phyloP scores from a whole-genome alignment of 1,284 basidiomycete species.

The Chalciporus sp. region DNA sequence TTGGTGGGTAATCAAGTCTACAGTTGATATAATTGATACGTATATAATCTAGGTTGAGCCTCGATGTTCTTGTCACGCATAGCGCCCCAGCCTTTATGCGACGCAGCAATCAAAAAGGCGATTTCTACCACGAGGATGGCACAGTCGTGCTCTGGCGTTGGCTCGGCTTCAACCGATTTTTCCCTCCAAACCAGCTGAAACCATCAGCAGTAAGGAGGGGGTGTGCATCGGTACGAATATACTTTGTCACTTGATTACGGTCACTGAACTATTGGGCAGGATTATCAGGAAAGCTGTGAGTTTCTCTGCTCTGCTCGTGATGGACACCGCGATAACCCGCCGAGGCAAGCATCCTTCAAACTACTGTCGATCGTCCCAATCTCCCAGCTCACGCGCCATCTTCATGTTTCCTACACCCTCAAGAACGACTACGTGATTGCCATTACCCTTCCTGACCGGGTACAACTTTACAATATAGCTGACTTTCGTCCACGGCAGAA shows the following conservation, averaged over 20 bases:
- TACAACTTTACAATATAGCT: conserved; percentile 51
- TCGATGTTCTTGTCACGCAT: conserved; percentile 62
- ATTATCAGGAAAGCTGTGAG: conserved; percentile 72
- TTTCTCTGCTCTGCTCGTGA: not conserved
- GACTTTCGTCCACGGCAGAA: conserved; percentile 43
- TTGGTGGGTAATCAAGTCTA: conserved; percentile 45
- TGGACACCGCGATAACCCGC: conserved; percentile 10
- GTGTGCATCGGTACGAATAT: conserved; percentile 56
- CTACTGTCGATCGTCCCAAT: conserved; percentile 53
- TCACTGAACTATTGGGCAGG: conserved; percentile 41
- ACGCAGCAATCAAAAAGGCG: conserved; percentile 31
- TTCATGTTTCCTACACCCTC: conserved; percentile 47
- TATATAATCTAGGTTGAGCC: conserved; percentile 49
- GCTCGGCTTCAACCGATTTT: conserved; percentile 66
- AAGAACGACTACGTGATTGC: conserved; percentile 55
- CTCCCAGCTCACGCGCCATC: conserved; percentile 40
- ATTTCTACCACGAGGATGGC: conserved; percentile 48
- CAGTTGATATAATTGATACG: not conserved
- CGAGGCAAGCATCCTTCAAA: conserved; percentile 59
- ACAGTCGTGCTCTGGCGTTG: conserved; percentile 65
- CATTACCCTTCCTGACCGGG: conserved; percentile 42
- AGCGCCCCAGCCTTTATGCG: conserved; percentile 61
- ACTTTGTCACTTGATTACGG: not conserved
- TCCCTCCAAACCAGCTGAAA: conserved; percentile 48
- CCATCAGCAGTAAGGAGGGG: conserved; percentile 51